Evolutionary conservation across 2,329 filamentous ascomycete species (phyloP).

Genomic region (Ustilaginoidea virens): DNA sequence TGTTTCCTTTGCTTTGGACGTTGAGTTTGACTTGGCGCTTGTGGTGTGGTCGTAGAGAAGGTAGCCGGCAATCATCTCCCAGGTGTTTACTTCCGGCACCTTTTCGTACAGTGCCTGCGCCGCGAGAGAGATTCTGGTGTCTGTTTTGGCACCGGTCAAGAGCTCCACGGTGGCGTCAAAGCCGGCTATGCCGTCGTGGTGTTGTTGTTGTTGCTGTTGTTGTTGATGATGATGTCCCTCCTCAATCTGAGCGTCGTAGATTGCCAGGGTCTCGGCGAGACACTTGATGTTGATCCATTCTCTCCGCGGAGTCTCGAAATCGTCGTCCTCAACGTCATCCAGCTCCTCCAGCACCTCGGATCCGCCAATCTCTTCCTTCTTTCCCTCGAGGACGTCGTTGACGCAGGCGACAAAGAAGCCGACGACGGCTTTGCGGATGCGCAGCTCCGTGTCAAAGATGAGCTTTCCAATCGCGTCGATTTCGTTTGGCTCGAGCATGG

Average conservation of each 20-base stretch:
- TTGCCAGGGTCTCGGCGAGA: slow-evolving; percentile 66
- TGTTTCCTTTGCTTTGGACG: slow-evolving; percentile 34
- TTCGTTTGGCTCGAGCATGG: slow-evolving; percentile 79
- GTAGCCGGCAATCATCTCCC: slow-evolving; percentile 82
- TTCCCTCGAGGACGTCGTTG: slow-evolving; percentile 62
- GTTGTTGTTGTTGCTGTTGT: no score
- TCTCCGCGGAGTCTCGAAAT: slow-evolving; percentile 58
- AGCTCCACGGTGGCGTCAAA: slow-evolving; percentile 36
- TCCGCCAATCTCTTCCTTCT: slow-evolving; percentile 72
- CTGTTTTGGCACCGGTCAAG: slow-evolving; percentile 48
- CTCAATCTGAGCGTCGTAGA: slow-evolving; percentile 60
- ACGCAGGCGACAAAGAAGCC: slow-evolving; percentile 84
- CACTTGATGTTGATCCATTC: slow-evolving; percentile 91
- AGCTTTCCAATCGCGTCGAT: slow-evolving; percentile 78
- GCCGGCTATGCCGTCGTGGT: slow-evolving; percentile 25
- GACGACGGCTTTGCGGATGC: slow-evolving; percentile 77
- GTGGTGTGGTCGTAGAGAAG: slow-evolving; percentile 81
- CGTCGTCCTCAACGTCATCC: slow-evolving; percentile 54
- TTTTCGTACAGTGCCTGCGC: slow-evolving; percentile 75
- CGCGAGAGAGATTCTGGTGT: slow-evolving; percentile 74
- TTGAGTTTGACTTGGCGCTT: slow-evolving; percentile 36
- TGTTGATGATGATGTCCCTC: no score
- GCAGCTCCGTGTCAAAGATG: slow-evolving; percentile 74
- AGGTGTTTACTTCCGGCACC: slow-evolving; percentile 65
- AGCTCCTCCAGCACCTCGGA: slow-evolving; percentile 65